Percentiles rank a stretch among this genome's conserved stretches.
Conservation (phyloP, 345 rosid genomes). For the Citrus hindsii region DNA sequence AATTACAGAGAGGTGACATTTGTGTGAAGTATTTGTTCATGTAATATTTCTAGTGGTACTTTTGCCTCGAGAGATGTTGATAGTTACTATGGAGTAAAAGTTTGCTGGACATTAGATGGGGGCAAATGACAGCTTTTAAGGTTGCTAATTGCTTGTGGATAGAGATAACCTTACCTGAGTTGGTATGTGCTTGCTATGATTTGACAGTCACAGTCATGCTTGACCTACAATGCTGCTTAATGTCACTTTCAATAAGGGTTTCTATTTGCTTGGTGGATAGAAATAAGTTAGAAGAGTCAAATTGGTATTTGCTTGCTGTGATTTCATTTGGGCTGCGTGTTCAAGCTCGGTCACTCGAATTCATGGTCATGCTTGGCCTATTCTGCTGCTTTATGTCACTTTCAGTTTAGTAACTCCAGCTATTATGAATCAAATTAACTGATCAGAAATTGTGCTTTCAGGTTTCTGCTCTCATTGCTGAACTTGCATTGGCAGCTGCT, state of each 20-base stretch:
- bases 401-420: not conserved
- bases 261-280: no score
- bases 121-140: not conserved
- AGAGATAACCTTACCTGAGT: not conserved
- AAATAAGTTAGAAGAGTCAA: no score
- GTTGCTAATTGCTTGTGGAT: not conserved
- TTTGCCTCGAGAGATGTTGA: not conserved
- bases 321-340: not conserved
- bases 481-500: constrained; percentile 83
- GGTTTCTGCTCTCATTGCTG: constrained; percentile 74
- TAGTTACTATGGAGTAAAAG: not conserved
- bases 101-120: not conserved
- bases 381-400: not conserved
- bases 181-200: no score
- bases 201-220: no score
- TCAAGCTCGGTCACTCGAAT: not conserved
- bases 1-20: not conserved
- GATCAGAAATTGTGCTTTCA: constrained; percentile 22
- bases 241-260: no score
- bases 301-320: no score
- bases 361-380: not conserved
- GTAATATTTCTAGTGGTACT: not conserved
- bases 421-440: not conserved
- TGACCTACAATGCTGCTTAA: no score
- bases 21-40: not conserved